Evolutionary conservation across 2,329 filamentous ascomycete genomes (phyloP), one percentile per base, ranked within the genome.

Genomic region (Nigrospora oryzae): DNA sequence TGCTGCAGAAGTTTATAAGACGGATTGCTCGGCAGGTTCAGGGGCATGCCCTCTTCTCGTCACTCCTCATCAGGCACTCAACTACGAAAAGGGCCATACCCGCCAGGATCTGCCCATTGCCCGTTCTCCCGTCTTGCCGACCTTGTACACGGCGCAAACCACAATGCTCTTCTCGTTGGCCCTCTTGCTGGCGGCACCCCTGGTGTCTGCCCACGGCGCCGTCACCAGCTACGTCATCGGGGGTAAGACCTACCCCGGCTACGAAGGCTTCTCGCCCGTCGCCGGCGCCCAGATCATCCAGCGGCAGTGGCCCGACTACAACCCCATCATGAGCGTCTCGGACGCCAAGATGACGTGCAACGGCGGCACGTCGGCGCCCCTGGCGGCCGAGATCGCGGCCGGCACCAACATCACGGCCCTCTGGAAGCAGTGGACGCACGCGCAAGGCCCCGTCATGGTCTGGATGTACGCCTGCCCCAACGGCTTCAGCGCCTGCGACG

Each of bases 391-490:
- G 31, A 60, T 75, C 46, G 58, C 64, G 6, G 71, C 75, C 5
- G 75, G 75, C 33, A 52, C 60, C 15, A 68, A 63, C 38, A 62
- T 79, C 43, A 70, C 69, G 11, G 70, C 74, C 14, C 60, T 68
- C 51, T 78, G 74, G 74, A 56, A 60, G 35, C 75, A 79, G 56
- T 79, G 76, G 75, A 79, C 75, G 0, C 75, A 79, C 55, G 60
- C 67, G 45, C 75, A 79, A 54, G 76, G 75, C 1, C 76, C 76
- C 14, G 72, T 80, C 36, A 74, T 79, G 67, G 75, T 80, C 3
- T 79, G 70, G 70, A 56, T 74, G 56, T 74, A 73, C 64, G 70
- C 74, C 48, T 79, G 75, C 58, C 57, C 69, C 3, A 63, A 65
- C 33, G 67, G 64, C 41, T 75, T 76, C 57, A 60, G 58, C 12